Evolutionary conservation across 2,329 filamentous ascomycete genomes (phyloP), one percentile per base, ranked within the genome.

Genomic region (Rhinocladiella mackenziei): DNA sequence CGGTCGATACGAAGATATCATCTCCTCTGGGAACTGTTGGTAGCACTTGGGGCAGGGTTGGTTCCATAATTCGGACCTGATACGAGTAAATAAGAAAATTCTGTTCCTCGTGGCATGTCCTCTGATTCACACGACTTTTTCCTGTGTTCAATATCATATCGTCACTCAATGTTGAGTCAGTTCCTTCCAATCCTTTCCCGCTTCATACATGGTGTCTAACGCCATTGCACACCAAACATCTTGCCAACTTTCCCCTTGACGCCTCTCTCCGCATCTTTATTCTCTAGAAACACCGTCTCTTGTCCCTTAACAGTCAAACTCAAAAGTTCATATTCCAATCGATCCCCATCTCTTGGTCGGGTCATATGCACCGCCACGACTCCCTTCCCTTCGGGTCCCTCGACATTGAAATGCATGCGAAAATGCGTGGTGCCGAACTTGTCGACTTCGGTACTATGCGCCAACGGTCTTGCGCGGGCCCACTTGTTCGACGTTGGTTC

Each of bases 401-500:
- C 81, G 28, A 86, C 84, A 62, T 92, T 81, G 64, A 96, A 96
- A 56, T 88, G 81, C 77, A 96, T 88, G 52, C 80, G 70, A 51
- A 96, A 64, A 63, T 96, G 89, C 51, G 94, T 83, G 14, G 81
- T 81, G 3, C 89, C 89, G 50, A 80, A 74, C 8, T 75, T 69
- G 60, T 96, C 89, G 5, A 76, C 87, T 50, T 78, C 78, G 15
- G 79, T 69, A 0, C 76, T 80, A 56, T 62, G 71, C 57, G 75
- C 72, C 54, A 82, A 73, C 14, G 71, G 73, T 45, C 79, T 66
- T 47, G 79, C 78, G 43, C 77, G 66, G 15, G 84, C 82, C 88
- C 88, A 95, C 60, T 87, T 86, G 63, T 84, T 92, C 63, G 73
- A 76, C 1, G 85, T 89, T 48, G 82, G 77, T 55, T 95, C 87